These are phyloP conservation scores for Podospora sp. DNA, from an alignment of 495 filamentous ascomycete species.

Conservation along the genomic window DNA sequence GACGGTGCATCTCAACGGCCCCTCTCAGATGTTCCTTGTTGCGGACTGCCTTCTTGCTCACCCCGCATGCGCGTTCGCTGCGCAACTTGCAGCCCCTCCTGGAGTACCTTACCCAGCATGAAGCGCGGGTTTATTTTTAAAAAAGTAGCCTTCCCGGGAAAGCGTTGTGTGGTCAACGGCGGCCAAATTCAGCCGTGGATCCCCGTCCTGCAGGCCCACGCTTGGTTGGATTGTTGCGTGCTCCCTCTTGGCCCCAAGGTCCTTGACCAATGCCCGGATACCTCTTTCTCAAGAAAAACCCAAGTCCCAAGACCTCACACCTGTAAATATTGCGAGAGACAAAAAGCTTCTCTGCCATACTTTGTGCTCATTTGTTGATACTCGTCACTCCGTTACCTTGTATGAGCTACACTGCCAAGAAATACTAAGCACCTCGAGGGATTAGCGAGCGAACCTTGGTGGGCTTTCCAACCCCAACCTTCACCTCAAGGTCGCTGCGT, in stretches of 20 bases:
- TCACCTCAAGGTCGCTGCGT: neutral
- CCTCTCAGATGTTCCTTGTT: neutral
- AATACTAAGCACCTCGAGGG: neutral
- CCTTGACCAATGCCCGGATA: neutral
- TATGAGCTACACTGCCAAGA: neutral
- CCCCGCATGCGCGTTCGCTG: slow-evolving; percentile 1
- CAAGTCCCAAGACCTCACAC: neutral
- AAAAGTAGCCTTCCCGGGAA: neutral
- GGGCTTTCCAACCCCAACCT: neutral
- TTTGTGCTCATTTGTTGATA: neutral
- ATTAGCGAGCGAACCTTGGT: slow-evolving; percentile 5
- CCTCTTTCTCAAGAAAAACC: neutral
- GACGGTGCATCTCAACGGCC: neutral
- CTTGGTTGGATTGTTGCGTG: neutral
- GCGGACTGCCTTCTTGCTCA: neutral
- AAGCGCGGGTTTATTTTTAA: slow-evolving; percentile 7
- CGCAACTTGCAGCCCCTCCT: neutral
- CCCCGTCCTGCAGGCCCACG: neutral
- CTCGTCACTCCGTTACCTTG: neutral
- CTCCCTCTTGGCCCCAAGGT: neutral
- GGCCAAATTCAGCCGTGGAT: slow-evolving; percentile 6
- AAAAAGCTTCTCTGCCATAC: neutral
- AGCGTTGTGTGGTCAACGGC: slow-evolving; percentile 5
- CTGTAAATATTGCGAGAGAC: neutral
- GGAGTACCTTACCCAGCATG: neutral